These are phyloP conservation scores for Clitopilus passeckerianus DNA, from an alignment of 768 basidiomycete genomes.

Conservation along the genomic window DNA sequence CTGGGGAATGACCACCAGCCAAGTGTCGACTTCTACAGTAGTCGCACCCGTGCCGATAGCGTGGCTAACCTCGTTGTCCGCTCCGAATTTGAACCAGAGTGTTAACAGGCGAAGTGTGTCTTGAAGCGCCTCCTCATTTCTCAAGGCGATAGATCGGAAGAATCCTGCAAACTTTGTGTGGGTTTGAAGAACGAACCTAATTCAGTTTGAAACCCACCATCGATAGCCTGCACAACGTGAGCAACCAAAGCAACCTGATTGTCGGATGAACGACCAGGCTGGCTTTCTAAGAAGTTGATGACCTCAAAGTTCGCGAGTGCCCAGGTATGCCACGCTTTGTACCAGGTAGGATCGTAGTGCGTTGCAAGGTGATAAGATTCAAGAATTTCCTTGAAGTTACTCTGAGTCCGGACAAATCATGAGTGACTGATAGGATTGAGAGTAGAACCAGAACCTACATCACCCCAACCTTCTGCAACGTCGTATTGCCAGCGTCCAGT, in stretches of 20 bases:
- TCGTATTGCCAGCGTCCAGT: conserved; percentile 92
- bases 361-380: conserved; percentile 85
- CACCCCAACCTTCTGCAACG: conserved; percentile 73
- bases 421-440: no score
- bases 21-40: conserved; percentile 91
- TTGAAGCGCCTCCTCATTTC: conserved; percentile 87
- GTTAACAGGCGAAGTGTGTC: conserved; percentile 92
- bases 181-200: background rate
- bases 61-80: conserved; percentile 82
- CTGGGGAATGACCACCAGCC: conserved; percentile 98
- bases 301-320: conserved; percentile 96
- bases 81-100: conserved; percentile 97
- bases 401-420: conserved; percentile 31
- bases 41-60: conserved; percentile 87
- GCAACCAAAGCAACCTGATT: conserved; percentile 62
- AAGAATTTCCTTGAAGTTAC: conserved; percentile 77
- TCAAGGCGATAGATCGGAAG: conserved; percentile 90
- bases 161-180: conserved; percentile 50
- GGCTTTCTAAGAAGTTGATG: conserved; percentile 73
- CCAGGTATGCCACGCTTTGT: conserved; percentile 99
- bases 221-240: conserved; percentile 91
- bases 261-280: conserved; percentile 52
- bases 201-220: conserved; percentile 44
- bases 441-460: conserved; percentile 31
- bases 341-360: conserved; percentile 92